These are phyloP conservation scores for Phytophthora fragariaefolia DNA, from an alignment of 352 stramenopile species.

Conservation along the genomic window DNA sequence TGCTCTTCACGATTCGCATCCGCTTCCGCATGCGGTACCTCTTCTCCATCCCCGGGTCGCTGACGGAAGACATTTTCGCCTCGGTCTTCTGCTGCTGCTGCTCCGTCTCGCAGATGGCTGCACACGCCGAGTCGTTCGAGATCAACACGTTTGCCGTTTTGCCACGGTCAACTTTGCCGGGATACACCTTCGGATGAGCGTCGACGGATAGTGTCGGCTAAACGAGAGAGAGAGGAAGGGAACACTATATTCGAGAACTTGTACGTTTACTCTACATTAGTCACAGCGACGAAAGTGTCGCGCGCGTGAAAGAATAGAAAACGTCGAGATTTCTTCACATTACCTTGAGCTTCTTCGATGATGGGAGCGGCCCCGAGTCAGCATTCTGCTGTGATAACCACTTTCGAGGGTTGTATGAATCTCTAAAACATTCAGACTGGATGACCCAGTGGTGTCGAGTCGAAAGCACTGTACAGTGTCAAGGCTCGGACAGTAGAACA, in stretches of 20 bases:
- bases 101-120: constrained; percentile 58
- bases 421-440: constrained; percentile 1
- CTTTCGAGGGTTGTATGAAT: constrained; percentile 13
- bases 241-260: constrained; percentile 1
- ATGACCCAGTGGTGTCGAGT: too few relatives aligned
- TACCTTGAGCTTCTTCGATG: constrained; percentile 16
- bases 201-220: too few relatives aligned
- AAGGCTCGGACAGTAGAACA: constrained; percentile 11
- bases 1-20: constrained; percentile 48
- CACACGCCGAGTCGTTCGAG: constrained; percentile 54
- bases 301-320: constrained; percentile 24
- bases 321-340: constrained; percentile 12
- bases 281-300: neutral
- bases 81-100: constrained; percentile 52
- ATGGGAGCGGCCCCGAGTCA: constrained; percentile 30
- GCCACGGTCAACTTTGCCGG: constrained; percentile 46
- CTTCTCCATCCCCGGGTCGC: constrained; percentile 55
- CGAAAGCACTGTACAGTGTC: too few relatives aligned
- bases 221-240: neutral
- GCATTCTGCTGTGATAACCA: constrained; percentile 32
- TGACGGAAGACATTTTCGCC: constrained; percentile 44
- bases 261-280: constrained; percentile 13
- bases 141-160: constrained; percentile 34
- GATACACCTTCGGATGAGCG: constrained; percentile 46
- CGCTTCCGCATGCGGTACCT: constrained; percentile 62